Base-by-base conservation (phyloP, 768 basidiomycete species). In the Lentinus tigrinus region DNA sequence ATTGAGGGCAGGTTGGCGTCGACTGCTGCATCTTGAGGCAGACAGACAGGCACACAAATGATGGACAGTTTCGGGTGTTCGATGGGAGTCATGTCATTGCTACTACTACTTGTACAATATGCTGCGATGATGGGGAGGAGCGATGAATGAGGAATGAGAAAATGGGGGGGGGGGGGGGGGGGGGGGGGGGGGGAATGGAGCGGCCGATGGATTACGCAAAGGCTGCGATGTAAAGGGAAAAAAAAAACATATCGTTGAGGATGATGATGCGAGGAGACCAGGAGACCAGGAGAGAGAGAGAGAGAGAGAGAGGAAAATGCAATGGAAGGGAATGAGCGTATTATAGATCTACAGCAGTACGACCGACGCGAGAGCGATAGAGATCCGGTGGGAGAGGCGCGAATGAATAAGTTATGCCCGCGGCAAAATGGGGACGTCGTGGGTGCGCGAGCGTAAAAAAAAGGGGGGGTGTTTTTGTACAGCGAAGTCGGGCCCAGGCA, bases 401-500 rank as follows among this genome's bases (percentile, higher is more conserved):
- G 53, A 54, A 47, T 16, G 44, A 52, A 58, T 58, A 58, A 58
- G 21, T 58, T 58, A 31, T 26, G 34, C 40, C 49, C 13, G 14
- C 23, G 14, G 47, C 47, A 28, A 16, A 40, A 6, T 19, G 14
- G 39, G 6, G 19, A 6, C 9, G 43, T 16, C 21, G 51, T 39
- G 51, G 38, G 43, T 7, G 31, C 44, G 43, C 43, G 52, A 34
- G 27, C 39, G 39, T 21, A 17, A 21, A 28, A 39, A 31, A 17
- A 21, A 28, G 48, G 48, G 27, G 39, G 26, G 31, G 31, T 9
- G n/a, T 5, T 59, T 59, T 59, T 59, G 40, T 59, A 59, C 58
- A 59, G 58, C 38, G 52, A 54, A 59, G 47, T 23, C 52, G 52
- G 43, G 11, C 7, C 31, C 7, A 11, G 31, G 6, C 31, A n/a